These are phyloP conservation scores for Polyporus tsugae DNA, from an alignment of 1,284 basidiomycete genomes.

Conservation along the genomic window DNA sequence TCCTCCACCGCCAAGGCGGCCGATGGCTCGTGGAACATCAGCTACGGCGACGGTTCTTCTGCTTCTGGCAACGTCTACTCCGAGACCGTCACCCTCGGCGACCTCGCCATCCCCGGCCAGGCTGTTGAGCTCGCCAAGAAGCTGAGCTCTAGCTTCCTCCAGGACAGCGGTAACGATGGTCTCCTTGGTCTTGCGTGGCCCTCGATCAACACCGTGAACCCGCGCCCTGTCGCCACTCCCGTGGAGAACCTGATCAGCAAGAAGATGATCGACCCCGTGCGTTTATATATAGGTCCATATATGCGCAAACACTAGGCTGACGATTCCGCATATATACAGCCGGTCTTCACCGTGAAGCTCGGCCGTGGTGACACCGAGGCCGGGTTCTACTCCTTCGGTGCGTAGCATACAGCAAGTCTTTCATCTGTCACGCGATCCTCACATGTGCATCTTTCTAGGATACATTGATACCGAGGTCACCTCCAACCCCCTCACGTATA, in stretches of 20 bases:
- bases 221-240: conserved; percentile 44
- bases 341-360: conserved; percentile 46
- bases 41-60: conserved; percentile 51
- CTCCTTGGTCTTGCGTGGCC: conserved; percentile 47
- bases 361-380: conserved; percentile 39
- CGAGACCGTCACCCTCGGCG: conserved; percentile 44
- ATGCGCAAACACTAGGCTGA: background rate
- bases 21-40: conserved; percentile 47
- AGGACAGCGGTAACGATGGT: conserved; percentile 47
- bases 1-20: conserved; percentile 44
- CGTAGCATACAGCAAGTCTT: background rate
- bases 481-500: conserved; percentile 39
- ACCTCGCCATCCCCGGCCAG: conserved; percentile 43
- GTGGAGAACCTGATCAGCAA: conserved; percentile 48
- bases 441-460: conserved; percentile 21
- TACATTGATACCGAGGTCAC: conserved; percentile 43
- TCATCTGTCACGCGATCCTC: background rate
- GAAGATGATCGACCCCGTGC: conserved; percentile 40
- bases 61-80: conserved; percentile 47
- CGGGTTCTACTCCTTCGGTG: conserved; percentile 49
- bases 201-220: conserved; percentile 47
- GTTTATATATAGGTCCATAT: background rate
- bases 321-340: conserved; percentile 21
- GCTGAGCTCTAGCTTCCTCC: conserved; percentile 46
- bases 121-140: conserved; percentile 47